Evolutionary conservation across 176 grass and related monocot species (phyloP).

Genomic region (Eleusine coracana): DNA sequence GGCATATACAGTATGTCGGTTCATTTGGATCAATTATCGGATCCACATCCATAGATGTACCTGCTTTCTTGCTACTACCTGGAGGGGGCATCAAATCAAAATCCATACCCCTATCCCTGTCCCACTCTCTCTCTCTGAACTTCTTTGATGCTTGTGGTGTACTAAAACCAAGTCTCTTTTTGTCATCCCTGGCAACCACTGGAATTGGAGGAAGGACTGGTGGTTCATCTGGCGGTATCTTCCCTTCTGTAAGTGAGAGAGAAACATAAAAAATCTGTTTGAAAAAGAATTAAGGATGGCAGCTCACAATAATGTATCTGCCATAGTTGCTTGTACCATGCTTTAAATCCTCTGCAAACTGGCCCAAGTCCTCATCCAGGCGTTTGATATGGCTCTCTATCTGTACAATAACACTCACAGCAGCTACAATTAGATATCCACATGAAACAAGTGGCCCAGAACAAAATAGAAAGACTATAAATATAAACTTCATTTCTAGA

Average conservation of each 20-base stretch:
- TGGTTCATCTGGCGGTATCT: conserved; percentile 80
- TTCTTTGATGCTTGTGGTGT: conserved; percentile 80
- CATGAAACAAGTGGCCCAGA: background rate
- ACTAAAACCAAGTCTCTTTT: conserved; percentile 64
- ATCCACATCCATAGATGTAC: conserved; percentile 68
- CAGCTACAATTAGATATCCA: conserved; percentile 23
- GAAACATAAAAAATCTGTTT: conserved; percentile 3
- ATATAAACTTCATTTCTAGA: background rate
- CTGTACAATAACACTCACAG: conserved; percentile 49
- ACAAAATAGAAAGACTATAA: background rate
- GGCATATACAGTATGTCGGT: conserved; percentile 96
- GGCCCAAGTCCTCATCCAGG: conserved; percentile 85
- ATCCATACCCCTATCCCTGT: conserved; percentile 86
- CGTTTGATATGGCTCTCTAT: conserved; percentile 98
- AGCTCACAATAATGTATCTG: conserved; percentile 10
- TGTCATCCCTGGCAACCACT: conserved; percentile 71
- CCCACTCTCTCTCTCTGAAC: conserved; percentile 86
- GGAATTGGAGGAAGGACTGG: conserved; percentile 69
- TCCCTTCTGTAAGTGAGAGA: conserved; percentile 78
- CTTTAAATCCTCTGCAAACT: conserved; percentile 97
- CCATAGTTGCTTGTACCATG: conserved; percentile 60
- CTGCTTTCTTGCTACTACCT: conserved; percentile 80
- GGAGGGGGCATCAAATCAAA: conserved; percentile 97
- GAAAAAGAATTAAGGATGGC: conserved; percentile 7
- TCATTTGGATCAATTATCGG: conserved; percentile 93